Evolutionary conservation across 805 yeast genomes (phyloP).

Genomic region (Kodamaea kaohsiungensis): DNA sequence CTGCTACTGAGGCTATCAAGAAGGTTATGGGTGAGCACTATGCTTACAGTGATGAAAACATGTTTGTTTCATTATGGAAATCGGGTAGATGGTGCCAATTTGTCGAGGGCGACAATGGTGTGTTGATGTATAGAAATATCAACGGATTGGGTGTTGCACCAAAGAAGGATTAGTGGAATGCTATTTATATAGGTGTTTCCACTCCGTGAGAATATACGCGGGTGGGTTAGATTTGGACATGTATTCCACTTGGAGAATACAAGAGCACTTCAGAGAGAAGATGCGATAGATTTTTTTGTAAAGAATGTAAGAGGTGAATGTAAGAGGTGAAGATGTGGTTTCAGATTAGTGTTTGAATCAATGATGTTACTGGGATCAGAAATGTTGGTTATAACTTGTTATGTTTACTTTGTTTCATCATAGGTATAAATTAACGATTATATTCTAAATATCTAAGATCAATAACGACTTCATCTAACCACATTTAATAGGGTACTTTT

Average conservation of each 20-base stretch:
- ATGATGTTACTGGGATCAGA: too few species aligned
- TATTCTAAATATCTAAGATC: too few species aligned
- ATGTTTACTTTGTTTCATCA: too few species aligned
- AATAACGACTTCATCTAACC: too few species aligned
- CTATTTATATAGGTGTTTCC: too few species aligned
- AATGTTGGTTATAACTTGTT: too few species aligned
- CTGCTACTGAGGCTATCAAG: conserved; percentile 51
- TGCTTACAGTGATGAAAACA: conserved; percentile 50
- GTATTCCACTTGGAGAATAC: background rate
- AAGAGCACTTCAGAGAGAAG: background rate
- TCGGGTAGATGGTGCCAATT: conserved; percentile 65
- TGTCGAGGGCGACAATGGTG: conserved; percentile 68
- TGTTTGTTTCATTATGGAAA: conserved; percentile 61
- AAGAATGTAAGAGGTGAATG: background rate
- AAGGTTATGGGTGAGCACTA: conserved; percentile 56
- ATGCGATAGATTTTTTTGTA: too few species aligned
- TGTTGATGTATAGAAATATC: conserved; percentile 64
- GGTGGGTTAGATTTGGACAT: background rate
- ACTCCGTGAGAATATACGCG: background rate
- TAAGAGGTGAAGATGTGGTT: too few species aligned
- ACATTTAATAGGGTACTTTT: too few species aligned
- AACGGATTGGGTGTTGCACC: conserved; percentile 35
- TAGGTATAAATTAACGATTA: too few species aligned
- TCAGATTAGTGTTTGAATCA: too few species aligned
- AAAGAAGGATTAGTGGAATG: conserved; percentile 7